Base-by-base conservation (phyloP, 2,329 filamentous ascomycete species). In the Didymella pinodella region DNA sequence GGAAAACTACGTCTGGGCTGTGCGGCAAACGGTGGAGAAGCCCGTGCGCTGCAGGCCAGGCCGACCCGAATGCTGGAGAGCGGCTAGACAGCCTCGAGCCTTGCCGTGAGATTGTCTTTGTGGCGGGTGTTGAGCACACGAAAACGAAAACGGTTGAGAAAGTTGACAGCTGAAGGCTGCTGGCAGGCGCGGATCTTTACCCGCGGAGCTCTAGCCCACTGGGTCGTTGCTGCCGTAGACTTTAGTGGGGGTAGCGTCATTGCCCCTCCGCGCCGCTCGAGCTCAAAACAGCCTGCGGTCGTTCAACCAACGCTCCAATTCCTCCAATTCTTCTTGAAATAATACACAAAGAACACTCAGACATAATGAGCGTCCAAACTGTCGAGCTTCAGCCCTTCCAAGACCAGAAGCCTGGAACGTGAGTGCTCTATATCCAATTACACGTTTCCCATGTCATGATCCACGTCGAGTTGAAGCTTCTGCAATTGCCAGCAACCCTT, bases 351-450 rank as follows among this genome's bases (percentile, higher is more conserved):
- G 55, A 22, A 61, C 26, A 59, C 32, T 59, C 54, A 65, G 34
- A 48, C 67, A 76, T 41, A 25, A 77, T 97, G 92, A 86, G 83
- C 77, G 81, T 88, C 80, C 86, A 91, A 80, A 92, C 90, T 54
- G 91, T 97, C 74, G 86, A 90, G 70, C 88, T 97, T 79, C 88
- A 88, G 79, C 87, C 93, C 61, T 97, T 95, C 81, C 85, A 90
- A 65, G 95, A 98, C 86, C 95, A 99, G 86, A 99, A 99, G 86
- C 93, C 94, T 66, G 94, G 94, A 86, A 98, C 94, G 94, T 97
- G 88, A 81, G 94, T 93, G 18, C 40, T 25, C 28, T 40, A 22
- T 29, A 38, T 34, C 38, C 11, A 7, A 22, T 12, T 38, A 11
- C 4, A 29, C 22, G 31, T 44, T 20, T 8, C 6, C 44, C 7